Conservation (phyloP, 2,329 filamentous ascomycete genomes). For the Gyromitra esculenta region DNA sequence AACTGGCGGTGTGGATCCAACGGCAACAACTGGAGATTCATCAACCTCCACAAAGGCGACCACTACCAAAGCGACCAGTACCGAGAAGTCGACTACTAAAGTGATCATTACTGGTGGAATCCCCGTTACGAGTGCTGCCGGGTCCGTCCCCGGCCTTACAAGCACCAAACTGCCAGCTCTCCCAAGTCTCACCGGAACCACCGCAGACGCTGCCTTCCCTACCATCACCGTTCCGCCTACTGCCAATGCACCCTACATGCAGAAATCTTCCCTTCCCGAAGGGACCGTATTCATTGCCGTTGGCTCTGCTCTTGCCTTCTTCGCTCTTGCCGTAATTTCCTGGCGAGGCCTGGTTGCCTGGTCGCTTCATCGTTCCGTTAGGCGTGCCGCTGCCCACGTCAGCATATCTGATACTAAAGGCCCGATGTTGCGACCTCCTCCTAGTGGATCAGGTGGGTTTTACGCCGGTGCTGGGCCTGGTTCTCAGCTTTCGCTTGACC, state of each 20-base stretch:
- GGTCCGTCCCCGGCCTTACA: slow-evolving; percentile 49
- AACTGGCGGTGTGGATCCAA: slow-evolving; percentile 15
- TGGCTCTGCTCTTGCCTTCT: slow-evolving; percentile 83
- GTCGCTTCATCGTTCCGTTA: slow-evolving; percentile 89
- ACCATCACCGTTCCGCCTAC: slow-evolving; percentile 82
- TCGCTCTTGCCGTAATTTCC: slow-evolving; percentile 80
- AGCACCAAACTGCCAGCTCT: slow-evolving; percentile 30
- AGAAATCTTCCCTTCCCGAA: slow-evolving; percentile 82
- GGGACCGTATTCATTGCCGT: slow-evolving; percentile 97
- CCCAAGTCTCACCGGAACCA: slow-evolving; percentile 65
- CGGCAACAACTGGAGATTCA: slow-evolving; percentile 3
- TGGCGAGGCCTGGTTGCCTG: slow-evolving; percentile 91
- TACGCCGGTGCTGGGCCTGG: slow-evolving; percentile 60
- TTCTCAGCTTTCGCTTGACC: slow-evolving; percentile 67
- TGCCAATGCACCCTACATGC: slow-evolving; percentile 87
- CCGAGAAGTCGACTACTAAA: slow-evolving; percentile 41
- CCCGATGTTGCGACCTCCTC: slow-evolving; percentile 65
- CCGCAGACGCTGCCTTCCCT: slow-evolving; percentile 70
- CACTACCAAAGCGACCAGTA: slow-evolving; percentile 6
- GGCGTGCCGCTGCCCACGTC: slow-evolving; percentile 81
- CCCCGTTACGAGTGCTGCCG: slow-evolving; percentile 54
- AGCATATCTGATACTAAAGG: slow-evolving; percentile 76
- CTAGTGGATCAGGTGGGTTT: slow-evolving; percentile 60
- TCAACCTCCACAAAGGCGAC: slow-evolving; percentile 1
- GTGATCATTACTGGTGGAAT: slow-evolving; percentile 51